phyloP scores from a whole-genome alignment of 164 flowering plant species.

The Nymphaea colorata region DNA sequence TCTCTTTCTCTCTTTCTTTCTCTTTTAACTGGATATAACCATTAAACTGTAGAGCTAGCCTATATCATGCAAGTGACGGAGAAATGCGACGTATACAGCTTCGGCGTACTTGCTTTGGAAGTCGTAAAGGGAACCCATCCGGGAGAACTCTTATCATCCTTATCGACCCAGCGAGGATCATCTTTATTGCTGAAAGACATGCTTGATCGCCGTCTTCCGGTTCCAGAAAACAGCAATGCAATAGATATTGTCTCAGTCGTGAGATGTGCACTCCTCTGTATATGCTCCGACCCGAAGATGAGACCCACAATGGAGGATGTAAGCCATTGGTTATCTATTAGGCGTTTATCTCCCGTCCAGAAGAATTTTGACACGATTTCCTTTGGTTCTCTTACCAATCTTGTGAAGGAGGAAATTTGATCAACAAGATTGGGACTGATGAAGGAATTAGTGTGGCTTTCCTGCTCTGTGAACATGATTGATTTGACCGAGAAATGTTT shows the following conservation, averaged over 20 bases:
- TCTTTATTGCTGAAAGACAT: background rate
- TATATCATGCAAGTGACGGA: constrained; percentile 1
- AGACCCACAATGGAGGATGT: background rate
- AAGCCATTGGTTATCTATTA: no score
- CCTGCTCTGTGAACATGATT: no score
- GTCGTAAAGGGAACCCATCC: constrained; percentile 1
- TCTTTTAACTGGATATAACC: no score
- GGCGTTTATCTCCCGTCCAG: no score
- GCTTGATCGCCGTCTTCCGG: constrained; percentile 4
- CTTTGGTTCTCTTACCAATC: no score
- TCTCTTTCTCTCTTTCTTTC: no score
- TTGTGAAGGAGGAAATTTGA: no score
- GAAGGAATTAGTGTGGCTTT: no score
- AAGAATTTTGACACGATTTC: no score
- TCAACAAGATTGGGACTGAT: no score
- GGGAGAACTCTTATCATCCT: constrained; percentile 1
- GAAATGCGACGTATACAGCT: background rate
- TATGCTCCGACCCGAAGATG: background rate
- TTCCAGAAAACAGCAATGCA: background rate
- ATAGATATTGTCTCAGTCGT: background rate
- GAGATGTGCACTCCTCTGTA: background rate
- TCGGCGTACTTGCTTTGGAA: no score
- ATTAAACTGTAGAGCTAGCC: constrained; percentile 2
- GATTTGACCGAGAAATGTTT: no score
- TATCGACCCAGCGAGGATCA: background rate